Evolutionary conservation across 345 rosid species (phyloP).

Genomic region (Physaria fendleri): DNA sequence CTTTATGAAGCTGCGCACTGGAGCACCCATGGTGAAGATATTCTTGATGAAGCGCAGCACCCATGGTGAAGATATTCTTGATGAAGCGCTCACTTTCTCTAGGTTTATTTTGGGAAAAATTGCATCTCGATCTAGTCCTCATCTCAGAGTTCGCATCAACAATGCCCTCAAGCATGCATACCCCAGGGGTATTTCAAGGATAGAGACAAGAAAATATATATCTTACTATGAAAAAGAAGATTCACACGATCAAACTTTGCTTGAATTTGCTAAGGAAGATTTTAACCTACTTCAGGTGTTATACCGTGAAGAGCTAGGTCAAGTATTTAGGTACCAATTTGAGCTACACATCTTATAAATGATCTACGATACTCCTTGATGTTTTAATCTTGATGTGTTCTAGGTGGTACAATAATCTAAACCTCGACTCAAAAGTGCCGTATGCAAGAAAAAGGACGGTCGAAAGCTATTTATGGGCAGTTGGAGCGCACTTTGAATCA

Average conservation of each 20-base stretch:
- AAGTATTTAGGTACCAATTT: too few species aligned
- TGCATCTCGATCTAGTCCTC: background rate
- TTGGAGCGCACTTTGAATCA: too few species aligned
- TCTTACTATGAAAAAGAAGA: slow-evolving; percentile 14
- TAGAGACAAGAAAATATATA: slow-evolving; percentile 13
- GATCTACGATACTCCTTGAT: too few species aligned
- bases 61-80: slow-evolving; percentile 14
- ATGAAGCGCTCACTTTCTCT: slow-evolving; percentile 15
- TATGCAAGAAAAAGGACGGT: too few species aligned
- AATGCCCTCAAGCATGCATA: slow-evolving; percentile 15
- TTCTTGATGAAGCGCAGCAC: slow-evolving; percentile 21
- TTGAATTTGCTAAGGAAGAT: slow-evolving; percentile 25
- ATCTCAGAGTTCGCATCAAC: slow-evolving; percentile 4
- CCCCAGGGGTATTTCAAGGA: slow-evolving; percentile 21
- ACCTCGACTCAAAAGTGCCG: too few species aligned
- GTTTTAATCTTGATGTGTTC: too few species aligned
- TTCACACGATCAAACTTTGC: background rate
- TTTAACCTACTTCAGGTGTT: slow-evolving; percentile 10
- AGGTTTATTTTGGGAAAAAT: background rate
- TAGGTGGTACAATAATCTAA: slow-evolving; percentile 18
- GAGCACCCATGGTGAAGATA: slow-evolving; percentile 18
- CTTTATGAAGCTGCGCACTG: slow-evolving; percentile 25
- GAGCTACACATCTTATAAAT: too few species aligned
- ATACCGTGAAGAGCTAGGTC: slow-evolving; percentile 12
- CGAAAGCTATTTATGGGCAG: too few species aligned